These are phyloP conservation scores for Micractinium sp. DNA, from an alignment of 139 green algal genomes.

Conservation along the genomic window DNA sequence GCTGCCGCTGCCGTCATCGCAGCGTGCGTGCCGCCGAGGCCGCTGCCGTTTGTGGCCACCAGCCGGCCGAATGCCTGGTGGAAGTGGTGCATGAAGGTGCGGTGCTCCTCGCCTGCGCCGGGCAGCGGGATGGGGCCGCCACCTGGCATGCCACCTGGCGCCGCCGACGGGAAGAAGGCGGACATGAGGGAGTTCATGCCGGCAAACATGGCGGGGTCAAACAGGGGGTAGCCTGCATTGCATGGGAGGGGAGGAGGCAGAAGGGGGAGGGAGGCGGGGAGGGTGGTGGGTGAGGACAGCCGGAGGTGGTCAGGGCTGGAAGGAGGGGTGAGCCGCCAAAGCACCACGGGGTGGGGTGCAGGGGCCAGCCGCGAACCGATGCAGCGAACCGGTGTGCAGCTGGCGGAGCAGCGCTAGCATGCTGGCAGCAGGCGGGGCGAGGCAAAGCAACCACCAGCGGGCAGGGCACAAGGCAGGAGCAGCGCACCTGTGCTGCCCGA, in stretches of 20 bases:
- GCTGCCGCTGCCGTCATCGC: not conserved
- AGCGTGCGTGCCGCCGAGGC: not conserved
- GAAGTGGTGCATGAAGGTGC: conserved; percentile 43
- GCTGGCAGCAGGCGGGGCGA: too few species aligned
- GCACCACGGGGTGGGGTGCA: too few species aligned
- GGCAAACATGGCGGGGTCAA: conserved; percentile 42
- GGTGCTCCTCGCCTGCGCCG: conserved; percentile 30
- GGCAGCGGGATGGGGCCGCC: too few species aligned
- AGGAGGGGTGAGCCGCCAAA: too few species aligned
- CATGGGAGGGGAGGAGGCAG: not conserved
- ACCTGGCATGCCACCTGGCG: too few species aligned
- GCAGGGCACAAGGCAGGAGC: not conserved
- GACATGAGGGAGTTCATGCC: conserved; percentile 35
- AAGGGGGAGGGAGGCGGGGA: too few species aligned
- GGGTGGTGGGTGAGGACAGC: not conserved
- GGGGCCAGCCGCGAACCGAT: not conserved
- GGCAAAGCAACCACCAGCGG: not conserved
- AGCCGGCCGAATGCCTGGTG: conserved; percentile 37
- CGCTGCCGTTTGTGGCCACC: not conserved
- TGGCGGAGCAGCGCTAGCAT: too few species aligned
- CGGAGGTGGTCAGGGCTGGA: not conserved
- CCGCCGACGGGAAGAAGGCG: conserved; percentile 21
- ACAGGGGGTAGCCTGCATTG: conserved; percentile 31
- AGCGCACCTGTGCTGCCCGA: conserved; percentile 5
- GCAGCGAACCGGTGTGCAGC: not conserved